Conservation (phyloP, 2,329 filamentous ascomycete species). For the Trichoderma breve region DNA sequence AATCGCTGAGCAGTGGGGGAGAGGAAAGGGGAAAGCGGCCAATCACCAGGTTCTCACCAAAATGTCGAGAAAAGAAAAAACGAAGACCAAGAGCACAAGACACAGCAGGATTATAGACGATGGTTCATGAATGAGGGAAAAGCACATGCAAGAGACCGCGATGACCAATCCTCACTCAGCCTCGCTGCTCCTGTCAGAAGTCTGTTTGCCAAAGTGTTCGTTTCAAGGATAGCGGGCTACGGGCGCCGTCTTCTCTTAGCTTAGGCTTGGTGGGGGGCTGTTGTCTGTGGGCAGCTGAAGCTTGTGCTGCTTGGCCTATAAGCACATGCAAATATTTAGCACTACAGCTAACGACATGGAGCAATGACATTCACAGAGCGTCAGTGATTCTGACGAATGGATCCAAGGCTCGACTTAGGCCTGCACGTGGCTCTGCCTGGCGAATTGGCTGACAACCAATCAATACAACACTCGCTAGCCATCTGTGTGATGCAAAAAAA, state of each 20-base stretch:
- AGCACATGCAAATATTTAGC: not conserved
- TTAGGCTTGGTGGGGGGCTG: not conserved
- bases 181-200: not conserved
- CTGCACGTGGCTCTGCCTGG: not conserved
- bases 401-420: not conserved
- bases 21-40: not conserved
- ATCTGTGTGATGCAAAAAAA: not conserved
- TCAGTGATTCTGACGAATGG: not conserved
- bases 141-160: not conserved
- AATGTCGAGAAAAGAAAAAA: not conserved
- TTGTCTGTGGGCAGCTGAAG: not conserved
- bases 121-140: not conserved
- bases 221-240: not conserved
- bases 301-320: not conserved
- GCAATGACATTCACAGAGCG: not conserved
- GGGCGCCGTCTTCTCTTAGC: not conserved
- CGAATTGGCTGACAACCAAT: not conserved
- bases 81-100: not conserved
- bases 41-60: not conserved
- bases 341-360: not conserved
- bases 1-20: not conserved
- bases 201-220: not conserved
- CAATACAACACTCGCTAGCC: not conserved
- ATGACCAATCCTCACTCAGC: conserved; percentile 7
- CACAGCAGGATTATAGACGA: not conserved